A percentile compares a stretch with the other conserved stretches of the same genome.
These are phyloP conservation scores for Ophiocordyceps camponoti-floridani DNA, from an alignment of 2,329 filamentous ascomycete genomes.

Conservation along the genomic window DNA sequence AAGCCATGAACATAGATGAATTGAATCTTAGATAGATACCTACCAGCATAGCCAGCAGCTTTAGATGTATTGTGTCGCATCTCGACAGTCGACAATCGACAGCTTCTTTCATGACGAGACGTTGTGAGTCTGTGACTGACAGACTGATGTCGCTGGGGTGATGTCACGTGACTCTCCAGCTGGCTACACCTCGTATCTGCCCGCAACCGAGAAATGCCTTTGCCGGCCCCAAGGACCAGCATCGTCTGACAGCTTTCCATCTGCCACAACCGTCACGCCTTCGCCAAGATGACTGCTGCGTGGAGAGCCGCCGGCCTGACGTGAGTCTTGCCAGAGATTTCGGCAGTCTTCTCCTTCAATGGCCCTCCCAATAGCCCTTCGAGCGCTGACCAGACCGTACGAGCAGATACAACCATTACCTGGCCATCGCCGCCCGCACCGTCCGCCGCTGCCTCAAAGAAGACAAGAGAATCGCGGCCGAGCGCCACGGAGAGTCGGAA, in stretches of 20 bases:
- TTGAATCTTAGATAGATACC: too few relatives aligned
- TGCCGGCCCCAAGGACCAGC: slow-evolving; percentile 6
- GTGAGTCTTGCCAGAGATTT: slow-evolving; percentile 36
- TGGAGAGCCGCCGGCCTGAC: slow-evolving; percentile 97
- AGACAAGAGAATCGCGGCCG: slow-evolving; percentile 68
- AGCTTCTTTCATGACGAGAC: neutral
- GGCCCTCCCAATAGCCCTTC: too few relatives aligned
- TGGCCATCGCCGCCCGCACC: slow-evolving; percentile 82
- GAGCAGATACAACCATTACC: slow-evolving; percentile 97
- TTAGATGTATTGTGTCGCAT: too few relatives aligned
- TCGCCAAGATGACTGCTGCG: slow-evolving; percentile 77
- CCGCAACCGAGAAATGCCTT: neutral
- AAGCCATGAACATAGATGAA: too few relatives aligned
- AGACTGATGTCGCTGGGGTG: neutral
- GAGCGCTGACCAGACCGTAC: slow-evolving; percentile 3
- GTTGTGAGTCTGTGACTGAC: neutral
- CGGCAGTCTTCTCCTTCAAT: neutral
- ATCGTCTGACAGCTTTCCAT: slow-evolving; percentile 9
- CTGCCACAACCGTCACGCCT: slow-evolving; percentile 15
- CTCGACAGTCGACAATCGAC: too few relatives aligned
- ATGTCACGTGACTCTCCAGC: neutral
- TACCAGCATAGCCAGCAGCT: neutral
- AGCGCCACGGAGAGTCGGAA: slow-evolving; percentile 80
- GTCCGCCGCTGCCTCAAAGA: slow-evolving; percentile 97
- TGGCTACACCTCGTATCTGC: neutral